Evolutionary conservation across 2,329 filamentous ascomycete species (phyloP), one percentile per base, ranked within the genome.

Genomic region (Fusarium bulbicola): DNA sequence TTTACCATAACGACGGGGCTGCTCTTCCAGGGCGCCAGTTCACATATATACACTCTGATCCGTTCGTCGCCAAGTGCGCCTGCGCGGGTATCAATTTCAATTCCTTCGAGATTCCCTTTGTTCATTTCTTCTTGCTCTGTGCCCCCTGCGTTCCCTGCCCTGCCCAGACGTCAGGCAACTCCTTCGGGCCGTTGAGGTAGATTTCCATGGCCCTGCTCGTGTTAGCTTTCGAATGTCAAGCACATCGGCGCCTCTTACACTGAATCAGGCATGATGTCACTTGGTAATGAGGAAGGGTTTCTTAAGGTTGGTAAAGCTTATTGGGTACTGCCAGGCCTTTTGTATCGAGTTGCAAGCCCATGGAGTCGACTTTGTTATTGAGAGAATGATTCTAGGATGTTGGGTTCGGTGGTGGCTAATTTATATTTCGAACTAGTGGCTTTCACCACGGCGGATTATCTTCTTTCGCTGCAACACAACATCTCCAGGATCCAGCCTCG

Each of bases 41-140:
- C 53, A 61, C 21, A 46, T 43, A 59, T 54, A 49, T 39, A 57
- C 63, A 60, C 60, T 74, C 63, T 72, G 71, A 36, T 65, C 42
- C 46, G 40, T 68, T 53, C 36, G 16, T 42, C 16, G 39, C 20
- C 39, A 59, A 32, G 34, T 68, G 71, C 71, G 71, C 71, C 67
- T 57, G 71, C 71, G 71, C 63, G 67, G 71, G 71, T 73, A 73
- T 73, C 71, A 74, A 36, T 52, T 39, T 64, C 39, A 37, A 16
- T 42, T 39, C 18, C 54, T 45, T 14, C 13, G 24, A 36, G 45
- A 24, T 39, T 53, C 30, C 28, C 28, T 43, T 53, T 42, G 39
- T n/a, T 43, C 26, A 24, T 24, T 53, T 34, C 24, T 47, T 30
- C 36, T 32, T 56, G 15, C 40, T 59, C 28, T 40, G 32, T 52